Evolutionary conservation across 164 flowering plant species (phyloP).

Genomic region (Magnolia officinalis): DNA sequence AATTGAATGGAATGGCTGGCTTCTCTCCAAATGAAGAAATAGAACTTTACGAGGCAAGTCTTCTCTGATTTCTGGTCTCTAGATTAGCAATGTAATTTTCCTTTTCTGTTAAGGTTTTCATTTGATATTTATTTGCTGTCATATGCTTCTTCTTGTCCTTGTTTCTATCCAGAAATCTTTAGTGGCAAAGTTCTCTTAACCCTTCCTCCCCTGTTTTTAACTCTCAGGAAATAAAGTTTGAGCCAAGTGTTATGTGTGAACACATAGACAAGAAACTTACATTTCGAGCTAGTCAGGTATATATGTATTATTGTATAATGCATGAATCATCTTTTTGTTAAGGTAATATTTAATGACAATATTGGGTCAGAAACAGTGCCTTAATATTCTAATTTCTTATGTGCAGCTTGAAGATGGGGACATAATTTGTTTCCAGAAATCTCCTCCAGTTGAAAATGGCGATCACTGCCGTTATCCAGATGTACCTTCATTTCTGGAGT

Average conservation of each 20-base stretch:
- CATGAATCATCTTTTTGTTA: neutral
- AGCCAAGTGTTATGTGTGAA: conserved; percentile 90
- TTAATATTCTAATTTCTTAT: neutral
- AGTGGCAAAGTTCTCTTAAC: neutral
- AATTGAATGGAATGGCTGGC: conserved; percentile 88
- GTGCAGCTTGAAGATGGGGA: conserved; percentile 96
- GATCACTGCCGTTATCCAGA: conserved; percentile 66
- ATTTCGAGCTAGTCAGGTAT: conserved; percentile 82
- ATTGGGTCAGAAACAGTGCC: neutral
- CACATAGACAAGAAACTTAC: conserved; percentile 70
- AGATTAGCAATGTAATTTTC: neutral
- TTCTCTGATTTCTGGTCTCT: neutral
- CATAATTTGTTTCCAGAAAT: conserved; percentile 85
- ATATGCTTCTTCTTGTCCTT: neutral
- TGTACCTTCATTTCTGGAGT: conserved; percentile 84
- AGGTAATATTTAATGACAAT: neutral
- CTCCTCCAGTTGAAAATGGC: conserved; percentile 33
- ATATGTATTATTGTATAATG: neutral
- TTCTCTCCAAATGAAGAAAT: conserved; percentile 82
- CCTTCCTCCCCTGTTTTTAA: neutral
- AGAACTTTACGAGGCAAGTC: conserved; percentile 86
- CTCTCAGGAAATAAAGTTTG: conserved; percentile 90
- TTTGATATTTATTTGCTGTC: neutral
- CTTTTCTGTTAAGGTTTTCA: neutral
- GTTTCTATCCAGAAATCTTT: neutral